Evolutionary conservation across 1,139 yeast species (phyloP).

Genomic region (Meyerozyma athensensis): DNA sequence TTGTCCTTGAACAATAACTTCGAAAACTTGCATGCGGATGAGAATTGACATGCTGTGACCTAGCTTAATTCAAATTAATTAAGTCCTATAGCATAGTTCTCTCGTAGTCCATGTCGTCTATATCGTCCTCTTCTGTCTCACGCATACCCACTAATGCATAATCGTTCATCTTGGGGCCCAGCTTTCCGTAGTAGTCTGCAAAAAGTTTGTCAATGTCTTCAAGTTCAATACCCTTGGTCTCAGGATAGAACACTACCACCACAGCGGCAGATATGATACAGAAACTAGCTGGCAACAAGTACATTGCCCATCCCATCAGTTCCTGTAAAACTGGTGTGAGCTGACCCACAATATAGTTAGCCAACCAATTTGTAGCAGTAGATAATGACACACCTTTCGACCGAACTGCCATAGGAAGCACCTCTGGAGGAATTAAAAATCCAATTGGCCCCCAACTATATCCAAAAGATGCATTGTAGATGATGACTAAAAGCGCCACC

Average conservation of each 20-base stretch:
- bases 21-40: too few relatives aligned
- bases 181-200: slow-evolving; percentile 40
- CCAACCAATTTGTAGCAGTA: slow-evolving; percentile 53
- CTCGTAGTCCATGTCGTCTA: slow-evolving; percentile 5
- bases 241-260: slow-evolving; percentile 47
- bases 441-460: slow-evolving; percentile 58
- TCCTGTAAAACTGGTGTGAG: slow-evolving; percentile 47
- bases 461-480: slow-evolving; percentile 52
- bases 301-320: slow-evolving; percentile 46
- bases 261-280: slow-evolving; percentile 42
- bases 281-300: slow-evolving; percentile 43
- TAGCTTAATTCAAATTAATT: too few relatives aligned
- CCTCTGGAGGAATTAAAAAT: slow-evolving; percentile 51
- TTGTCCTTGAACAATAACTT: neutral
- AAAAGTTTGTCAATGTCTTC: slow-evolving; percentile 65
- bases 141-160: slow-evolving; percentile 13
- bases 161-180: slow-evolving; percentile 16
- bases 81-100: slow-evolving; percentile 4
- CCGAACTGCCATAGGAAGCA: slow-evolving; percentile 49
- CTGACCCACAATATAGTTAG: slow-evolving; percentile 52
- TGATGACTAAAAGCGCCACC: slow-evolving; percentile 45
- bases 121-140: slow-evolving; percentile 4
- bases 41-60: too few relatives aligned
- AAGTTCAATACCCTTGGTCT: slow-evolving; percentile 49
- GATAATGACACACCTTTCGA: slow-evolving; percentile 52